These are phyloP conservation scores for Termitomyces heimii DNA, from an alignment of 768 basidiomycete species.

Conservation along the genomic window DNA sequence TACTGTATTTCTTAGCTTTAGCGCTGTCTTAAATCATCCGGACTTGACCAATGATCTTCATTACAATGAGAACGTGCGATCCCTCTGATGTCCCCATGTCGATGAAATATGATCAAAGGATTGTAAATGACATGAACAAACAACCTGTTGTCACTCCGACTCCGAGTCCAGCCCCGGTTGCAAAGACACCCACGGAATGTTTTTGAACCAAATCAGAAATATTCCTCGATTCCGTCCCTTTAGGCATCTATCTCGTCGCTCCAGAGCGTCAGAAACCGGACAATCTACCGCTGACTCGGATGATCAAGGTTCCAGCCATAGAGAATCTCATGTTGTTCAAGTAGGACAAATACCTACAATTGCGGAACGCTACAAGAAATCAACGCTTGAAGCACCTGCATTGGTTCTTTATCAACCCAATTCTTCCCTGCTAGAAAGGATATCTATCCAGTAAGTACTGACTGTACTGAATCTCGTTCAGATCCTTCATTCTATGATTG, in stretches of 20 bases:
- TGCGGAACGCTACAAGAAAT: slow-evolving; percentile 42
- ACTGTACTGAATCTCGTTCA: background rate
- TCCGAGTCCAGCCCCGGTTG: background rate
- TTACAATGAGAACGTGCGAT: background rate
- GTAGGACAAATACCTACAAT: slow-evolving; percentile 53
- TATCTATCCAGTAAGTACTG: slow-evolving; percentile 60
- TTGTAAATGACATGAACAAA: background rate
- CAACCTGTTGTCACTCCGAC: background rate
- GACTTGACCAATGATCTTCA: background rate
- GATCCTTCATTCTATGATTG: background rate
- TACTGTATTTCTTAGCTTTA: background rate
- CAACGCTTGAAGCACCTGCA: slow-evolving; percentile 29
- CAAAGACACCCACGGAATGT: background rate
- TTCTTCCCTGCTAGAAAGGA: slow-evolving; percentile 39
- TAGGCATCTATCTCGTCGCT: background rate
- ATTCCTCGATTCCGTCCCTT: background rate
- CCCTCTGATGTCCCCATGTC: background rate
- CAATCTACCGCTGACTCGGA: background rate
- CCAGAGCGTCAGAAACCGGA: slow-evolving; percentile 3
- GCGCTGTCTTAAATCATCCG: background rate
- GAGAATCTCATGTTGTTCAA: slow-evolving; percentile 19
- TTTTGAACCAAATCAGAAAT: background rate
- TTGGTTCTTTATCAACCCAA: slow-evolving; percentile 31
- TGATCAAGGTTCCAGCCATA: slow-evolving; percentile 9
- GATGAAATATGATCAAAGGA: background rate